Conservation (phyloP, 768 basidiomycete species). For the Termitomyces sp. region DNA sequence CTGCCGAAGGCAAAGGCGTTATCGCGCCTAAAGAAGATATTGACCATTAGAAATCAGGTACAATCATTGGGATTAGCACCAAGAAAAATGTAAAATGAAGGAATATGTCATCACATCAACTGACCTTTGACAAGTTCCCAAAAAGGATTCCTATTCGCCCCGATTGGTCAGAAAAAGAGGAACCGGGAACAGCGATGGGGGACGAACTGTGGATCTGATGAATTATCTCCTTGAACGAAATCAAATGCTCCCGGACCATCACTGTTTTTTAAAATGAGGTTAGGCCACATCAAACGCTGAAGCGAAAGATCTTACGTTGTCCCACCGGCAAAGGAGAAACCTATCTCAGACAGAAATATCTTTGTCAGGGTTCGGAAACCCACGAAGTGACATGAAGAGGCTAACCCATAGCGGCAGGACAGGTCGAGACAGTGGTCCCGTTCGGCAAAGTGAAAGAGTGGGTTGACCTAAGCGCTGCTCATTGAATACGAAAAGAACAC, state of each 20-base stretch:
- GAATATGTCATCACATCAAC: neutral
- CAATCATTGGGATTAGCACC: neutral
- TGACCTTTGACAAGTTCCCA: constrained; percentile 77
- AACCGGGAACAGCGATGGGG: neutral
- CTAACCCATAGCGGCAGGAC: constrained; percentile 74
- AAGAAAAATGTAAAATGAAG: neutral
- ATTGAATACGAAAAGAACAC: neutral
- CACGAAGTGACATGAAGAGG: neutral
- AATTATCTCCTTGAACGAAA: constrained; percentile 71
- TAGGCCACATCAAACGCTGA: neutral
- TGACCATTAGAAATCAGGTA: neutral
- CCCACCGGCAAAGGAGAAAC: constrained; percentile 74
- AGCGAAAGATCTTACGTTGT: constrained; percentile 51
- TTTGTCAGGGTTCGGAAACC: neutral
- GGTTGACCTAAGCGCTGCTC: constrained; percentile 40
- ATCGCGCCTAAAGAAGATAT: constrained; percentile 39
- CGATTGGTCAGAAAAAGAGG: neutral
- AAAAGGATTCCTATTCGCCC: constrained; percentile 56
- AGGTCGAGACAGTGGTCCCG: constrained; percentile 63
- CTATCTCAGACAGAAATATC: constrained; percentile 25
- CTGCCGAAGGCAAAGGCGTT: constrained; percentile 57
- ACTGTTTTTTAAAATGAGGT: constrained; percentile 22
- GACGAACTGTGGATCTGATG: constrained; percentile 48
- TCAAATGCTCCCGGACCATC: constrained; percentile 80
- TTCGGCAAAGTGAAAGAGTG: constrained; percentile 61